Evolutionary conservation across 1,284 basidiomycete species (phyloP), one percentile per base, ranked within the genome.

Genomic region (Trametes polyzona): DNA sequence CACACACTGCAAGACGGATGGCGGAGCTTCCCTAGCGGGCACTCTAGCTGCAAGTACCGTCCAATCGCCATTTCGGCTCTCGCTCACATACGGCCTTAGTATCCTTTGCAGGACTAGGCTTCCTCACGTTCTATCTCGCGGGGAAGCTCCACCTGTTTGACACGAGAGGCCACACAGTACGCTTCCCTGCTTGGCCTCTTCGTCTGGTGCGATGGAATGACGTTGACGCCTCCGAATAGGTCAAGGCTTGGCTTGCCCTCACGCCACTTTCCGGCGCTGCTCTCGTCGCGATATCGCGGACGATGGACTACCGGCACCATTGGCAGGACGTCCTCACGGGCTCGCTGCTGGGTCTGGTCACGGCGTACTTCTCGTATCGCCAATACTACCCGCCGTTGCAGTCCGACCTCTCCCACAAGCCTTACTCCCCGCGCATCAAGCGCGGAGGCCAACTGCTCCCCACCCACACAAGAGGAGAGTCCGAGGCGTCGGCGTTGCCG

Each of bases 141-240:
- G 95, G 95, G 4, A 98, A 98, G 74, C 76, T 97, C 66, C 95
- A 96, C 69, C 76, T 98, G 10, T 97, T 95, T 65, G 94, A 97
- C 70, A 76, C 78, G 41, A 81, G 86, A 39, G 94, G 94, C 3
- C 85, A 94, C 72, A 79, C 91, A 27, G 88, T 92, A 68, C 59
- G 84, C 76, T 23, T 39, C 16, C 19, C 2, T 4, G 2, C 29
- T n/a, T 7, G 29, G 17, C 37, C 24, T 10, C n/a, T 8, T 16
- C 10, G 3, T 30, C 11, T 24, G 24, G 5, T 30, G 50, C 49
- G 12, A 9, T 33, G 3, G 26, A 42, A 49, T 52, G 41, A 55
- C 54, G 47, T 17, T n/a, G n/a, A 33, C 36, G 9, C 29, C 57
- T 21, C 35, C 27, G 46, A 11, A 59, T 26, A 92, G 88, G 80